Percentiles rank a stretch among this genome's conserved stretches.
Evolutionary conservation across 2,329 filamentous ascomycete genomes (phyloP).

Genomic region (Venturia asperata): DNA sequence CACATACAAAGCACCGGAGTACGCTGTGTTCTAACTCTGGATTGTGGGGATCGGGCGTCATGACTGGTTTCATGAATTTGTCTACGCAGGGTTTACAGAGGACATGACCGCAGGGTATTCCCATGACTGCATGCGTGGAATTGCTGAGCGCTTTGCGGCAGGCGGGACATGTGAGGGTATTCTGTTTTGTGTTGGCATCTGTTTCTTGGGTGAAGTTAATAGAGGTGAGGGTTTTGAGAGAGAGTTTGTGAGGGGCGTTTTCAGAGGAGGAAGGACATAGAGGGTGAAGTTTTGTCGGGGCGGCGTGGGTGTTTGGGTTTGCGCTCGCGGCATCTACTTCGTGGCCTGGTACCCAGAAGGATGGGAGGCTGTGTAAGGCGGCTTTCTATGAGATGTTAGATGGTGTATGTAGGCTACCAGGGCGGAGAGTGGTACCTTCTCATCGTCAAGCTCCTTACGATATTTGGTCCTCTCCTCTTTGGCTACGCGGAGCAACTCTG

Average conservation of each 20-base stretch:
- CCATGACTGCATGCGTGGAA: conserved; percentile 70
- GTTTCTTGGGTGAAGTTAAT: conserved; percentile 71
- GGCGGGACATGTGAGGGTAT: conserved; percentile 63
- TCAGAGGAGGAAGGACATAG: conserved; percentile 68
- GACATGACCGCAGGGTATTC: conserved; percentile 86
- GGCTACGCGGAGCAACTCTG: conserved; percentile 65
- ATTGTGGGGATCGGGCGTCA: conserved; percentile 54
- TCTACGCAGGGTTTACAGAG: conserved; percentile 77
- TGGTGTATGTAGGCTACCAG: neutral
- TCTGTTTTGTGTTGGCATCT: conserved; percentile 43
- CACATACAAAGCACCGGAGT: conserved; percentile 78
- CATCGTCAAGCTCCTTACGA: conserved; percentile 62
- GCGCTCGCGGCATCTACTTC: conserved; percentile 52
- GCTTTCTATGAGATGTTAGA: conserved; percentile 31
- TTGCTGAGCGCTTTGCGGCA: conserved; percentile 81
- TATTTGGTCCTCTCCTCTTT: conserved; percentile 62
- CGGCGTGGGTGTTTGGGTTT: conserved; percentile 46
- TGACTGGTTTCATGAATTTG: conserved; percentile 65
- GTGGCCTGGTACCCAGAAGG: conserved; percentile 87
- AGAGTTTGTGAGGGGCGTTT: conserved; percentile 63
- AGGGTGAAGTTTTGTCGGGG: conserved; percentile 57
- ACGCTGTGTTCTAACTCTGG: conserved; percentile 45
- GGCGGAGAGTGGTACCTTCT: conserved; percentile 49
- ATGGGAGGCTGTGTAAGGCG: conserved; percentile 63
- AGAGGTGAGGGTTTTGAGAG: conserved; percentile 67